Percentiles rank a stretch among this genome's conserved stretches.
phyloP scores from a whole-genome alignment of 2,329 filamentous ascomycete genomes.

The Colletotrichum ledebouriae region DNA sequence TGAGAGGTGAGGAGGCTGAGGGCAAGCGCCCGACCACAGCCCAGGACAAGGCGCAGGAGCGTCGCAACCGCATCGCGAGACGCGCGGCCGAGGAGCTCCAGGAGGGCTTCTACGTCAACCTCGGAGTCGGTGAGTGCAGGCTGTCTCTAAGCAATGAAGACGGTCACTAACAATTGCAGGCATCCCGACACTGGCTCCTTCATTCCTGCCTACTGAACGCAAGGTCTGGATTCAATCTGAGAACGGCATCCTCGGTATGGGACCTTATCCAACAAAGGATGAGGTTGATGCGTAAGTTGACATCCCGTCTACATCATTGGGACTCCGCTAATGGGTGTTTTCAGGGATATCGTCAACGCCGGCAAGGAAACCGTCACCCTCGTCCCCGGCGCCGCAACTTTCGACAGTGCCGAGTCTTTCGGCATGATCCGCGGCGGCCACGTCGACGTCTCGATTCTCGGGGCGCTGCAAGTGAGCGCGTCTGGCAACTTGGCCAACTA shows the following conservation, averaged over 20 bases:
- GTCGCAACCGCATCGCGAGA: conserved; percentile 79
- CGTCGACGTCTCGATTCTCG: conserved; percentile 86
- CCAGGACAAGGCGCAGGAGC: conserved; percentile 62
- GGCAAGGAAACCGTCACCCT: conserved; percentile 91
- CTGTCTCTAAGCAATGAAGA: background rate
- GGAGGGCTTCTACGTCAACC: conserved; percentile 83
- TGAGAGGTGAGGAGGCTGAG: conserved; percentile 59
- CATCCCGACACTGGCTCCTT: conserved; percentile 89
- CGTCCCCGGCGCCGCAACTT: conserved; percentile 80
- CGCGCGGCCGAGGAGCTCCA: conserved; percentile 86
- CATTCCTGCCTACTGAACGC: conserved; percentile 75
- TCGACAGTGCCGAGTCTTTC: conserved; percentile 86
- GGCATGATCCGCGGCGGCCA: conserved; percentile 89
- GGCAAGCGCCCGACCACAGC: conserved; percentile 51
- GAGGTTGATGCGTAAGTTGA: conserved; percentile 71
- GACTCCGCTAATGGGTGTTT: conserved; percentile 45
- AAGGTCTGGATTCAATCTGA: conserved; percentile 89
- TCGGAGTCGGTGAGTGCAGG: conserved; percentile 70
- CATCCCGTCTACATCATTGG: background rate
- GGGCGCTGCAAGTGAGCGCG: conserved; percentile 84
- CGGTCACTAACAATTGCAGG: conserved; percentile 53
- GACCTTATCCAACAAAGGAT: conserved; percentile 80
- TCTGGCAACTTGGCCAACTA: conserved; percentile 87
- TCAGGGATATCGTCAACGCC: conserved; percentile 81
- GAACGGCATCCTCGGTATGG: conserved; percentile 88